A percentile compares a stretch with the other conserved stretches of the same genome.
Evolutionary conservation across 2,329 filamentous ascomycete species (phyloP).

Genomic region (Cytospora leucostoma): DNA sequence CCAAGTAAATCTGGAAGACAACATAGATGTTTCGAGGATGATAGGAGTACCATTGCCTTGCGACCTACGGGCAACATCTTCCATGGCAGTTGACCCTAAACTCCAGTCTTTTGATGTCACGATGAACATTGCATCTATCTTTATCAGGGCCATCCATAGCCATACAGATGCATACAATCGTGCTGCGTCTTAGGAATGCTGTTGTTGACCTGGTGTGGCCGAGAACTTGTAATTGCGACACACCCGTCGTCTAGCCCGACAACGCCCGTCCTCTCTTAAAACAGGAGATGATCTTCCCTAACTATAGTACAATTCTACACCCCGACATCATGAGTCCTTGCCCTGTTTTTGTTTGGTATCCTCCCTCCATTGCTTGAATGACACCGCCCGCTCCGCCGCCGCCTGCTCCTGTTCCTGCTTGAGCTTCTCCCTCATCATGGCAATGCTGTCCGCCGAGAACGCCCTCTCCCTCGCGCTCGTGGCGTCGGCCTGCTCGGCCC

Average conservation of each 20-base stretch:
- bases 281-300: slow-evolving; percentile 5
- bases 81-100: no score
- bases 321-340: not conserved
- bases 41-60: no score
- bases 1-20: no score
- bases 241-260: not conserved
- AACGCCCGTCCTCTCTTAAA: not conserved
- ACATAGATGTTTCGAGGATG: no score
- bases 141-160: no score
- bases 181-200: not conserved
- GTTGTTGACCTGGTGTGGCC: not conserved
- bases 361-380: slow-evolving; percentile 27
- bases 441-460: not conserved
- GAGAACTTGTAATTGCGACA: not conserved
- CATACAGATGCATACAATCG: no score
- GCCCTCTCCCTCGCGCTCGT: not conserved
- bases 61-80: no score
- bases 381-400: not conserved
- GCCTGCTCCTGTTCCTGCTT: not conserved
- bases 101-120: no score
- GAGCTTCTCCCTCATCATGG: not conserved
- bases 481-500: not conserved
- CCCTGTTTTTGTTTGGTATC: not conserved
- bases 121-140: no score
- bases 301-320: not conserved